Conservation (phyloP, 768 basidiomycete genomes). For the Boletus rubropictus region DNA sequence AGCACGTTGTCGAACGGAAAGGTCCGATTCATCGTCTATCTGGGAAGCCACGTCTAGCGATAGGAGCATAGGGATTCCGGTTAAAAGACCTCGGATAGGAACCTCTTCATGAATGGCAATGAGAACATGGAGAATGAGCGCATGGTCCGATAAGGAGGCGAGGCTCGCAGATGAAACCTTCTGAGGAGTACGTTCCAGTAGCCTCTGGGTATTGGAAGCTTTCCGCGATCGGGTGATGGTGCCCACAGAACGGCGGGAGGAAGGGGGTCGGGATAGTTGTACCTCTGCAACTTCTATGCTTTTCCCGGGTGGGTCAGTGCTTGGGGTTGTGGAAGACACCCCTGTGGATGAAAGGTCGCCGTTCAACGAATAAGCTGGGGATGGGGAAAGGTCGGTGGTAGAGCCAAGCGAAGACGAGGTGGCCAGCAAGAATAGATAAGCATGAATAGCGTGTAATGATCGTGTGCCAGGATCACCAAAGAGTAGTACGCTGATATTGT, state of each 20-base stretch:
- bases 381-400: constrained; percentile 33
- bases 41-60: constrained; percentile 56
- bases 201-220: constrained; percentile 45
- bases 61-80: constrained; percentile 83
- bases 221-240: constrained; percentile 52
- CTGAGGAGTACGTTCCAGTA: constrained; percentile 46
- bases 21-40: constrained; percentile 37
- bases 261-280: constrained; percentile 30
- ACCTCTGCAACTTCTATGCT: constrained; percentile 13
- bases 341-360: constrained; percentile 27
- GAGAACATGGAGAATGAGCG: constrained; percentile 63
- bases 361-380: constrained; percentile 36
- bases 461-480: constrained; percentile 58
- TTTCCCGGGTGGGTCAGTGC: constrained; percentile 27
- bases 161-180: constrained; percentile 39
- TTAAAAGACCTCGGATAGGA: constrained; percentile 70
- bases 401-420: constrained; percentile 62
- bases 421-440: constrained; percentile 73
- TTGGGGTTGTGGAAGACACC: constrained; percentile 29
- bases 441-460: constrained; percentile 76
- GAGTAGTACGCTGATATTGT: constrained; percentile 44
- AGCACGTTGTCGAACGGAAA: constrained; percentile 38
- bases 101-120: constrained; percentile 60
- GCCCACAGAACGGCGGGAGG: constrained; percentile 45
- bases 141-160: constrained; percentile 71